Evolutionary conservation across 768 basidiomycete genomes (phyloP).

Genomic region (Boletus edulis): DNA sequence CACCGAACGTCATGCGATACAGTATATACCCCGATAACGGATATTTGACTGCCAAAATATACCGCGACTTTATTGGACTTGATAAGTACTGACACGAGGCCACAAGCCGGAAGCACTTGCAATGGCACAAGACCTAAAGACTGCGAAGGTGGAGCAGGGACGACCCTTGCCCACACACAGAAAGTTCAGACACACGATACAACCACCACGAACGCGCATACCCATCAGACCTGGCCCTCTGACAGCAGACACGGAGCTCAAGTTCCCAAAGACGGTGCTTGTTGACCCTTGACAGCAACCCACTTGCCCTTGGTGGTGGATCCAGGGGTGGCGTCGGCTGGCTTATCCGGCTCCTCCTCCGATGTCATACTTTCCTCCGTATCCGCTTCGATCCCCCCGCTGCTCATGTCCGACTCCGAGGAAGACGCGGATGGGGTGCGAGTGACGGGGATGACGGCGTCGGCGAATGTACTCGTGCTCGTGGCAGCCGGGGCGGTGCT

Average conservation of each 20-base stretch:
- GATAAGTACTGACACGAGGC: constrained; percentile 19
- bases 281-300: constrained; percentile 67
- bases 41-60: constrained; percentile 12
- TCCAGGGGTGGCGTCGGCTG: constrained; percentile 11
- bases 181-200: constrained; percentile 11
- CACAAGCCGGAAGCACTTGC: constrained; percentile 16
- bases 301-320: constrained; percentile 59
- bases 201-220: not conserved
- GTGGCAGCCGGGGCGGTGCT: constrained; percentile 5
- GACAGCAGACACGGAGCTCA: no score
- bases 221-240: not conserved
- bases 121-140: constrained; percentile 15
- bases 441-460: constrained; percentile 20
- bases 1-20: not conserved
- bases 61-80: constrained; percentile 23
- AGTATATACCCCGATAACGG: constrained; percentile 9
- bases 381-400: constrained; percentile 65
- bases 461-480: constrained; percentile 7
- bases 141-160: not conserved
- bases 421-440: constrained; percentile 40
- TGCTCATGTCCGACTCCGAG: constrained; percentile 60
- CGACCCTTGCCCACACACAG: not conserved
- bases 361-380: constrained; percentile 75
- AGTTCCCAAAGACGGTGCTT: constrained; percentile 5
- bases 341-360: constrained; percentile 59